Evolutionary conservation across 495 filamentous ascomycete species (phyloP), one percentile per base, ranked within the genome.

Genomic region (Podospora pseudopauciseta): DNA sequence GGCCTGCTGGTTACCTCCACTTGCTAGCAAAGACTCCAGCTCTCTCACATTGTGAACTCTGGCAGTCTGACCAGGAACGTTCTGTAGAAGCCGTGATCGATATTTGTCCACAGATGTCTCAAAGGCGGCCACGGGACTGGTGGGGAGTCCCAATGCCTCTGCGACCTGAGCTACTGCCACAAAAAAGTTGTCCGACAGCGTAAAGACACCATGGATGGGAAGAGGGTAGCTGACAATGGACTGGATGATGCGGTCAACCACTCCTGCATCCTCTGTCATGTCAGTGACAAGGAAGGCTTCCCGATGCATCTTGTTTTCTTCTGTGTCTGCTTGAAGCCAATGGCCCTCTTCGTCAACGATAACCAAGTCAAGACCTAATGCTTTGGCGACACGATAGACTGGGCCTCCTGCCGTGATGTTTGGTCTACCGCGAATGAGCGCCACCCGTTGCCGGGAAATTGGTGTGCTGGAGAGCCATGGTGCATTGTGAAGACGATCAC

Each of bases 261-360:
- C 71, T 13, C 66, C 68, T 1, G 71, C 69, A 57, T 79, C 76
- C 3, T 75, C 75, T 11, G 76, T 77, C 64, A 80, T 74, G 68
- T 77, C 71, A 4, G 74, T 70, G 6, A 71, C 69, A 2, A 80
- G 62, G 59, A 80, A 80, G 4, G 72, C 74, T 61, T 81, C 76
- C 53, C 78, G 80, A 68, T 72, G 77, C 62, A 76, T 68, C 13
- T 65, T 70, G 64, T 79, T 80, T 16, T 78, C 71, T 5, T 61
- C 54, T 0, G 73, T 75, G 26, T 70, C 65, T 5, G 68, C 69
- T 70, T 80, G 73, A 23, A 86, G 70, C 84, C 84, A 85, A 64
- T 84, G 80, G 1, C 82, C 81, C 2, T 76, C 71, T 5, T 80
- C 74, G 60, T 85, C 83, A 23, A 86, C 68, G 26, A 85, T 75